Evolutionary conservation across 2,329 filamentous ascomycete species (phyloP).

Genomic region (Sarocladium kiliense): DNA sequence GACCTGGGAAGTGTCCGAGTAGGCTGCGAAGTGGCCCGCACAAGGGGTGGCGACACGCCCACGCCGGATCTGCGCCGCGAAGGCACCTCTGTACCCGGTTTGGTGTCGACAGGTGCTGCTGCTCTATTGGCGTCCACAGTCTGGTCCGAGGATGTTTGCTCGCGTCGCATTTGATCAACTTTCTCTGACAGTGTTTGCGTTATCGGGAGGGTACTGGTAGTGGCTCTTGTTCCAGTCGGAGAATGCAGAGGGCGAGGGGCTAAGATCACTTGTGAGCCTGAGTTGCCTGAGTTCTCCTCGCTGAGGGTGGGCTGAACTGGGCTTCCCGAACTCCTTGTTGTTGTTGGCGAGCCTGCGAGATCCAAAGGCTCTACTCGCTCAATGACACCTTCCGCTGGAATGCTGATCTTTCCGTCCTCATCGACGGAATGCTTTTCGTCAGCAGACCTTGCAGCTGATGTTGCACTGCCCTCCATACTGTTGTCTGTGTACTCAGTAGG

Average conservation of each 20-base stretch:
- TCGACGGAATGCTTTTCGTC: slow-evolving; percentile 13
- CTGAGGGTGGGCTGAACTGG: slow-evolving; percentile 9
- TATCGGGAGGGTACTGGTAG: slow-evolving; percentile 16
- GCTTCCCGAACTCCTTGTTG: slow-evolving; percentile 15
- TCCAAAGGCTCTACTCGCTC: slow-evolving; percentile 47
- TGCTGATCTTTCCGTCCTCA: slow-evolving; percentile 25
- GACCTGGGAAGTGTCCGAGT: slow-evolving; percentile 39
- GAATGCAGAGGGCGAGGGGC: slow-evolving; percentile 17
- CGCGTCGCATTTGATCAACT: slow-evolving; percentile 46
- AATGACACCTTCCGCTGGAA: slow-evolving; percentile 29
- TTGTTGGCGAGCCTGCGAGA: slow-evolving; percentile 33
- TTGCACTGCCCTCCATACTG: slow-evolving; percentile 25
- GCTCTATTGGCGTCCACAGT: slow-evolving; percentile 24
- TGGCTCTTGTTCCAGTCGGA: slow-evolving; percentile 15
- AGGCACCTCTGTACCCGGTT: slow-evolving; percentile 26
- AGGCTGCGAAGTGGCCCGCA: slow-evolving; percentile 49
- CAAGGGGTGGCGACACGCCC: slow-evolving; percentile 46
- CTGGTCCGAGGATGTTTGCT: slow-evolving; percentile 30
- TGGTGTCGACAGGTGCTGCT: slow-evolving; percentile 17
- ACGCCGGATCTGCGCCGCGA: slow-evolving; percentile 40
- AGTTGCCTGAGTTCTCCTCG: slow-evolving; percentile 9
- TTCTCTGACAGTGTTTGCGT: slow-evolving; percentile 35
- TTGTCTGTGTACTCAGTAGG: slow-evolving; percentile 33
- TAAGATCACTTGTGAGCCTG: neutral
- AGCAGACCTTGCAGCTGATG: slow-evolving; percentile 16